phyloP scores from a whole-genome alignment of 1,139 yeast species.

The Geotrichum carabidarum region DNA sequence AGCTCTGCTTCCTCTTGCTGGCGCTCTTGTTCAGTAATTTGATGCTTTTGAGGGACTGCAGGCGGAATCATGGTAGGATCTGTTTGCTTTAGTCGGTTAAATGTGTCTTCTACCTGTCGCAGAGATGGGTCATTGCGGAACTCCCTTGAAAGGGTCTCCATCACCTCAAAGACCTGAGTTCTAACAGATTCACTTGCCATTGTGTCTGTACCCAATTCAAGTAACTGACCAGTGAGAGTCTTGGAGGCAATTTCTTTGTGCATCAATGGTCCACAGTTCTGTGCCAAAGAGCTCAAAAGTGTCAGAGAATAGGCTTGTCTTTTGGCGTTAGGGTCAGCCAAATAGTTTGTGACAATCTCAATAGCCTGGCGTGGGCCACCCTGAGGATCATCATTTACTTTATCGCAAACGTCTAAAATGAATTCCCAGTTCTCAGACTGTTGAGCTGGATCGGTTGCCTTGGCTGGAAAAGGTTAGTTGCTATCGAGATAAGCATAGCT shows the following conservation, averaged over 20 bases:
- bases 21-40: slow-evolving; percentile 47
- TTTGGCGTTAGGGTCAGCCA: slow-evolving; percentile 69
- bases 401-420: slow-evolving; percentile 77
- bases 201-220: slow-evolving; percentile 52
- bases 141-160: slow-evolving; percentile 56
- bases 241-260: slow-evolving; percentile 75
- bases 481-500: neutral
- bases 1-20: slow-evolving; percentile 72
- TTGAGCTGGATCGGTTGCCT: slow-evolving; percentile 79
- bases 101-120: slow-evolving; percentile 60
- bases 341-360: slow-evolving; percentile 47
- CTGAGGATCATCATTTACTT: slow-evolving; percentile 70
- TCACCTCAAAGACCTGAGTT: slow-evolving; percentile 57
- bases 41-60: slow-evolving; percentile 56
- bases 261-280: slow-evolving; percentile 87
- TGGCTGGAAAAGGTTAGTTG: slow-evolving; percentile 32
- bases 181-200: slow-evolving; percentile 66
- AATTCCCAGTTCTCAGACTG: slow-evolving; percentile 82
- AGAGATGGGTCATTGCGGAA: slow-evolving; percentile 70
- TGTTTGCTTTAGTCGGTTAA: slow-evolving; percentile 32
- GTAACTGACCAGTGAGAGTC: slow-evolving; percentile 54
- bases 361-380: slow-evolving; percentile 53
- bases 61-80: slow-evolving; percentile 43
- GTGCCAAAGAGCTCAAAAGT: slow-evolving; percentile 70
- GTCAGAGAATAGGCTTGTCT: slow-evolving; percentile 62